Percentiles rank a stretch among this genome's conserved stretches.
Evolutionary conservation across 345 rosid genomes (phyloP).

Genomic region (Camelina hispida): DNA sequence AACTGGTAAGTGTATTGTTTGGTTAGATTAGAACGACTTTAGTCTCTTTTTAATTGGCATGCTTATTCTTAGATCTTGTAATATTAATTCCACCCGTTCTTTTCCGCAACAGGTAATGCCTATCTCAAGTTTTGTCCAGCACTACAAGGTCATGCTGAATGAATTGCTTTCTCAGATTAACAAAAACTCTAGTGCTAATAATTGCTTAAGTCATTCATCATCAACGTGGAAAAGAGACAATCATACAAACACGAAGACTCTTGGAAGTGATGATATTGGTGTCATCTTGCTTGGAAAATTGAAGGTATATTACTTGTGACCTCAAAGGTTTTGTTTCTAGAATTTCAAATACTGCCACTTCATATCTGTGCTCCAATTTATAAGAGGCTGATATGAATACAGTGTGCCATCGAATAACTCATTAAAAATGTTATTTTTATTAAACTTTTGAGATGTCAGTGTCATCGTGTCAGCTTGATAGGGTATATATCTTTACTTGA

Average conservation of each 20-base stretch:
- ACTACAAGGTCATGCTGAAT: conserved; percentile 59
- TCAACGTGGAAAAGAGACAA: conserved; percentile 42
- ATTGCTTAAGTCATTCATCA: conserved; percentile 33
- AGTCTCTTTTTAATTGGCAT: neutral
- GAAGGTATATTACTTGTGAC: conserved; percentile 56
- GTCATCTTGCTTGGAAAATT: conserved; percentile 69
- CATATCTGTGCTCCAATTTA: conserved; percentile 15
- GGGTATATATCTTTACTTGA: conserved; percentile 10
- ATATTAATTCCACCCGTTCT: neutral
- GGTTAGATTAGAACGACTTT: conserved; percentile 3
- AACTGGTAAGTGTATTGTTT: conserved; percentile 58
- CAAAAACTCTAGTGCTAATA: conserved; percentile 31
- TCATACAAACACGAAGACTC: conserved; percentile 52
- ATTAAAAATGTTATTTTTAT: neutral
- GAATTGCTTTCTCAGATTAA: conserved; percentile 42
- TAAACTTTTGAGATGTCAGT: conserved; percentile 20
- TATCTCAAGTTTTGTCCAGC: conserved; percentile 62
- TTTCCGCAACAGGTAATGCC: conserved; percentile 62
- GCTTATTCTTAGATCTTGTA: neutral
- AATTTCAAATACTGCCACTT: conserved; percentile 9
- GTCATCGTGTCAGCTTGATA: conserved; percentile 14
- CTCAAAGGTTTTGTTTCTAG: neutral
- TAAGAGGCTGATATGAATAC: conserved; percentile 12
- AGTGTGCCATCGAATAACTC: conserved; percentile 10
- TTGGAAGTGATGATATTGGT: conserved; percentile 61